Base-by-base conservation (phyloP, 345 rosid species). In the Boechera divaricarpa region DNA sequence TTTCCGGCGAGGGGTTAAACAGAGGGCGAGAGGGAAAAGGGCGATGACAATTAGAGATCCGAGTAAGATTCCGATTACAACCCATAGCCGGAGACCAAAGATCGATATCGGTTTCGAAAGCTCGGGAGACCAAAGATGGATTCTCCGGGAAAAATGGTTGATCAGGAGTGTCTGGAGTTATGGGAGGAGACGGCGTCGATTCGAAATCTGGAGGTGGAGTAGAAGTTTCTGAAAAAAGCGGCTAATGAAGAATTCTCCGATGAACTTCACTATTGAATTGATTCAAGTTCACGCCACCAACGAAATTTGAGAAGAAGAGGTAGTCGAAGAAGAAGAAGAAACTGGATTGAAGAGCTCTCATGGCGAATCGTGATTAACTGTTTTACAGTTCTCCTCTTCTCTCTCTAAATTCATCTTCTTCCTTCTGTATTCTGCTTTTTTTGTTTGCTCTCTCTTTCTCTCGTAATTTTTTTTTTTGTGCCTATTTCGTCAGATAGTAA, bases 211-310 rank as follows among this genome's bases (percentile, higher is more conserved):
- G 86, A 0, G 94, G 86, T 0, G 95, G 89, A 26, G 87, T 74
- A 0, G 90, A 68, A 73, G 47, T 65, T 1, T 42, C 96, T 12
- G 98, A 96, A 42, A 85, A 91, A 67, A 94, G 70, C 44, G 98
- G 98, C 80, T 94, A 96, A 72, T 94, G 98, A 33, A 94, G 89
- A 75, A 94, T 79, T 79, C 98, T 84, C 18, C 98, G 82, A 59
- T 73, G 83, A 76, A 56, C 28, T 66, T 63, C 60, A 63, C 7
- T 64, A 15, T 10, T 45, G 41, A 63, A 42, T 54, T 35, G 77
- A 41, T 48, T 67, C 7, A 51, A n/a, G 44, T 51, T 48, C 6
- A 41, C 48, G 61, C 35, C 78, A 41, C 33, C 13, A 55, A 57
- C 66, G 69, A 53, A 39, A 39, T 63, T 39, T 39, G 32, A 31